Evolutionary conservation across 805 yeast species (phyloP).

Genomic region (Diddensiella transvaalensis): DNA sequence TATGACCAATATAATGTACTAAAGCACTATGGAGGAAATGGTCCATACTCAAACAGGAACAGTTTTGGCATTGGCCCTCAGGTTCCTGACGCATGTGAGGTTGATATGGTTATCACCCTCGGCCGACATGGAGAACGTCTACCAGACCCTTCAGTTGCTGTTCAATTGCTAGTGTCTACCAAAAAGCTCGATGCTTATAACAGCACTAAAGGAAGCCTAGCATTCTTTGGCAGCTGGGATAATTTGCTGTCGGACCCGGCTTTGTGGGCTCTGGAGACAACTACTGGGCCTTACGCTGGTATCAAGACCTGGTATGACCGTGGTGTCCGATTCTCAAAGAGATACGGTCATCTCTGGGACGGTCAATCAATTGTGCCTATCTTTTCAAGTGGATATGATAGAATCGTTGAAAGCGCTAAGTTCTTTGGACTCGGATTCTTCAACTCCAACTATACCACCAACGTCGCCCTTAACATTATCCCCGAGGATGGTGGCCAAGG

Average conservation of each 20-base stretch:
- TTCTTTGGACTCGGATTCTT: constrained; percentile 60
- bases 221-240: constrained; percentile 46
- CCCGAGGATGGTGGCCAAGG: constrained; percentile 50
- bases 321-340: constrained; percentile 47
- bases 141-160: constrained; percentile 33
- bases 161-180: constrained; percentile 14
- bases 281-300: constrained; percentile 52
- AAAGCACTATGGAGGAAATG: constrained; percentile 48
- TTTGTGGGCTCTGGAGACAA: constrained; percentile 50
- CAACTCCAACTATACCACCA: constrained; percentile 40
- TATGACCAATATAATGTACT: constrained; percentile 46
- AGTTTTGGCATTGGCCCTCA: constrained; percentile 53
- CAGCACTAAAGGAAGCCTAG: constrained; percentile 39
- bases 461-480: constrained; percentile 39
- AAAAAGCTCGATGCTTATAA: constrained; percentile 13
- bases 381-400: constrained; percentile 51
- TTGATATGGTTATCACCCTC: constrained; percentile 52
- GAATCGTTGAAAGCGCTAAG: constrained; percentile 54
- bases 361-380: constrained; percentile 41
- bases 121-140: constrained; percentile 61
- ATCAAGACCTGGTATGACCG: constrained; percentile 44
- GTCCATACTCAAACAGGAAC: constrained; percentile 48
- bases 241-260: constrained; percentile 39
- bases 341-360: constrained; percentile 47
- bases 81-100: constrained; percentile 47